These are phyloP conservation scores for Barnettozyma botsteinii DNA, from an alignment of 805 yeast genomes.

Conservation along the genomic window DNA sequence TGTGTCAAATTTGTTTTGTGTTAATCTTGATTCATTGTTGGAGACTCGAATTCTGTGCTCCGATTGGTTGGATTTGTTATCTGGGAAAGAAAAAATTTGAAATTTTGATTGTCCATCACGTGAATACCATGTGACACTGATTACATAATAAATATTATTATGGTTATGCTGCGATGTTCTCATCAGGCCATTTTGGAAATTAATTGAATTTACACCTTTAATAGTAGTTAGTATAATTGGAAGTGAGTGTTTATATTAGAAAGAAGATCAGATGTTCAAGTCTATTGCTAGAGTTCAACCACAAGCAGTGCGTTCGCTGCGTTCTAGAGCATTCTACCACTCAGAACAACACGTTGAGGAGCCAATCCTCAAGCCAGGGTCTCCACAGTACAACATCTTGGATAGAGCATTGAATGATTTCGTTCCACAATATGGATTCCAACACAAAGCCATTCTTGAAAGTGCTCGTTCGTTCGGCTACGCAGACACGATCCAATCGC, in stretches of 20 bases:
- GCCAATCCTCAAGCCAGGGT: conserved; percentile 17
- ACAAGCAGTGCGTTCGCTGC: not conserved
- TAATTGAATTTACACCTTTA: not conserved
- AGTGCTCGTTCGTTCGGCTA: conserved; percentile 45
- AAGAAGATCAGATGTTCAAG: too few species aligned
- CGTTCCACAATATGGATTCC: conserved; percentile 51
- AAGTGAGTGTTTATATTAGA: too few species aligned
- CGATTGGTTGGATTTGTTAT: not conserved
- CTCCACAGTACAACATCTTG: conserved; percentile 39
- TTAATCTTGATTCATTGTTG: too few species aligned
- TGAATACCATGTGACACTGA: too few species aligned
- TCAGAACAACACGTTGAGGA: conserved; percentile 25
- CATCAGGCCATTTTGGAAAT: too few species aligned
- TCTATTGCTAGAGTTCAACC: not conserved
- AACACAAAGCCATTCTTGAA: conserved; percentile 39
- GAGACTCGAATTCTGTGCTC: not conserved
- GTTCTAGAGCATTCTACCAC: conserved; percentile 18
- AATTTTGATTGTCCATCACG: not conserved
- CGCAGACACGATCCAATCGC: conserved; percentile 44
- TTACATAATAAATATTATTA: too few species aligned
- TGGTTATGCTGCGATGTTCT: not conserved
- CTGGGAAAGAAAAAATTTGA: too few species aligned
- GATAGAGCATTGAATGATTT: conserved; percentile 28
- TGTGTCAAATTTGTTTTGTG: not conserved
- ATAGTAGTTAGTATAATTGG: too few species aligned